Base-by-base conservation (phyloP, 805 yeast species). In the Kodamaea lidongshanica region DNA sequence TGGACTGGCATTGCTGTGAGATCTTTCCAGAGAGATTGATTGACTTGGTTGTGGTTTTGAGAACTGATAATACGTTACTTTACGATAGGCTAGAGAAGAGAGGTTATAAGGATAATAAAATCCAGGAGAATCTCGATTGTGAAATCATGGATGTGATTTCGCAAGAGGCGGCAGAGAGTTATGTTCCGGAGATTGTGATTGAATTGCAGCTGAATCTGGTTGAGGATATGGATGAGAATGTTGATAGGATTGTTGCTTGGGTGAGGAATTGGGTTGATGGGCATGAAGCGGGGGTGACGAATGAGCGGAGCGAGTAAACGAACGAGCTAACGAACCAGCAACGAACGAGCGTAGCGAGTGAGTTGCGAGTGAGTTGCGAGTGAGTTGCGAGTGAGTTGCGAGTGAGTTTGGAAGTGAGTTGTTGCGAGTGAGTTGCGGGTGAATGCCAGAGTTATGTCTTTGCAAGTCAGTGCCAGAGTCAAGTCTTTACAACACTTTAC, bases 1-100 rank as follows among this genome's bases (percentile, higher is more conserved):
- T 92, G 8, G 99, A 92, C 56, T 92, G 98, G 98, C 99, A 92
- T 53, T 92, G 89, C 25, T 86, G 95, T 58, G 98, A 92, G 48
- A 74, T 85, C 12, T 89, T 92, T 50, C 97, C 97, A 1, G 97
- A 87, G 51, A 65, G 94, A 43, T 71, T 86, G 52, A 83, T 92
- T 30, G 99, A 92, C 55, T 66, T 92, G 39, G 97, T 92, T 5
- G 81, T 87, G 22, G 98, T 92, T 1, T 65, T 92, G 33, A 68
- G 88, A 41, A 78, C 94, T 25, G 81, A 83, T 47, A 86, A 83
- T 46, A 59, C 77, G 10, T 55, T 65, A 1, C 68, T 92, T 15
- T 81, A 70, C 54, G 95, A 86, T 30, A 69, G 99, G 45, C 64
- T 92, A 43, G 63, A 66, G 38, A 70, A 73, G 37, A 72, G 98